phyloP scores from a whole-genome alignment of 768 basidiomycete genomes.

The Lentinula edodes region DNA sequence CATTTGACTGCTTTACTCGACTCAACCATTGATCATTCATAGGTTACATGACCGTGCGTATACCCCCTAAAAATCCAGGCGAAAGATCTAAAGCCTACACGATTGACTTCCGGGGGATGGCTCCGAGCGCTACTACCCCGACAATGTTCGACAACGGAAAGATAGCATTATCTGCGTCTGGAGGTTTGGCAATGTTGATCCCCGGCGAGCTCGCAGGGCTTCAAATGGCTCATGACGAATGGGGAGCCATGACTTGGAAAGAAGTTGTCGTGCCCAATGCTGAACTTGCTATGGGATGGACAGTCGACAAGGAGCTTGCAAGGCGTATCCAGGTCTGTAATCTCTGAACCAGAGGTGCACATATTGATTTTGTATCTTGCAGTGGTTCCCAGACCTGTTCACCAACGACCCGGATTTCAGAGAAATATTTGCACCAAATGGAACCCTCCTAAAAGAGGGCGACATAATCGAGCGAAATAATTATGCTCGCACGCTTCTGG shows the following conservation, averaged over 20 bases:
- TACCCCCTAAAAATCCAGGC: slow-evolving; percentile 28
- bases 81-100: slow-evolving; percentile 29
- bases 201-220: slow-evolving; percentile 71
- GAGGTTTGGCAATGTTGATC: slow-evolving; percentile 60
- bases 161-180: slow-evolving; percentile 37
- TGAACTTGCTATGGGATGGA: slow-evolving; percentile 54
- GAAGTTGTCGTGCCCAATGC: slow-evolving; percentile 53
- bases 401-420: slow-evolving; percentile 43
- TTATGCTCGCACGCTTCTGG: slow-evolving; percentile 51
- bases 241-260: slow-evolving; percentile 32
- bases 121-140: slow-evolving; percentile 46
- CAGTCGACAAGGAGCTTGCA: slow-evolving; percentile 52
- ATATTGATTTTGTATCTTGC: background rate
- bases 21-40: background rate
- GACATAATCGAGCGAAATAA: slow-evolving; percentile 48
- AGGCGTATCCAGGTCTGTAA: slow-evolving; percentile 41
- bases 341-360: background rate
- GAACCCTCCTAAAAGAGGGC: slow-evolving; percentile 48
- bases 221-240: slow-evolving; percentile 52
- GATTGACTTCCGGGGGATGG: slow-evolving; percentile 69
- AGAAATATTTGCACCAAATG: slow-evolving; percentile 52
- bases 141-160: slow-evolving; percentile 50
- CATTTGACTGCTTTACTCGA: background rate
- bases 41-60: slow-evolving; percentile 49
- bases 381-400: slow-evolving; percentile 25